Base-by-base conservation (phyloP, 345 rosid species). In the Linum lewisii region DNA sequence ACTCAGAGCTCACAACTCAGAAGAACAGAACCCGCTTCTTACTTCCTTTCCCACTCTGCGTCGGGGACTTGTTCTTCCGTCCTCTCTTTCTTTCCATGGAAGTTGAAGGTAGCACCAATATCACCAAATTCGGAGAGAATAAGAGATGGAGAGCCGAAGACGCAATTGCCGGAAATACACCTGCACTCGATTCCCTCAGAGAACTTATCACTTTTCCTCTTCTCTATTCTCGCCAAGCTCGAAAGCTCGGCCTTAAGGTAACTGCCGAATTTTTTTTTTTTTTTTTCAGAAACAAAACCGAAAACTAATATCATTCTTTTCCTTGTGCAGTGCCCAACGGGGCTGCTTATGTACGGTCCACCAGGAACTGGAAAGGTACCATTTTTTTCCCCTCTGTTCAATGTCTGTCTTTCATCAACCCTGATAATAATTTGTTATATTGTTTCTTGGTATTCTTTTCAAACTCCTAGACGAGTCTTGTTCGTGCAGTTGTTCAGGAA, bases 291-390 rank as follows among this genome's bases (percentile, higher is more conserved):
- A n/a, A n/a, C n/a, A n/a, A n/a, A n/a, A n/a, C n/a, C n/a, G n/a
- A n/a, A n/a, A n/a, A n/a, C n/a, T n/a, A n/a, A n/a, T n/a, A n/a
- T n/a, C 51, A 23, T 1, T 63, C 55, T 6, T 21, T 49, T 22
- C 36, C 16, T 22, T 14, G 47, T 72, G 56, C 79, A 86, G 95
- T 88, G 94, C 95, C 88, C 89, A 60, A 77, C 79, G 67, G 95
- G 97, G 60, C 75, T 88, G 76, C 93, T 92, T 55, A 67, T 92
- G 7, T 89, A 86, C 29, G 95, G 99, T 34, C 95, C 95, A 18
- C 97, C 97, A 2, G 97, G 95, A 57, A 86, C 94, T 14, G 99
- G 99, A 36, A 93, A 93, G 95, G 99, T 92, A 74, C 23, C n/a
- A 21, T 2, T 6, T 3, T 45, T 47, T 7, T 49, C 18, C 56